Conservation (phyloP, 768 basidiomycete species). For the Naganishia kalamii region DNA sequence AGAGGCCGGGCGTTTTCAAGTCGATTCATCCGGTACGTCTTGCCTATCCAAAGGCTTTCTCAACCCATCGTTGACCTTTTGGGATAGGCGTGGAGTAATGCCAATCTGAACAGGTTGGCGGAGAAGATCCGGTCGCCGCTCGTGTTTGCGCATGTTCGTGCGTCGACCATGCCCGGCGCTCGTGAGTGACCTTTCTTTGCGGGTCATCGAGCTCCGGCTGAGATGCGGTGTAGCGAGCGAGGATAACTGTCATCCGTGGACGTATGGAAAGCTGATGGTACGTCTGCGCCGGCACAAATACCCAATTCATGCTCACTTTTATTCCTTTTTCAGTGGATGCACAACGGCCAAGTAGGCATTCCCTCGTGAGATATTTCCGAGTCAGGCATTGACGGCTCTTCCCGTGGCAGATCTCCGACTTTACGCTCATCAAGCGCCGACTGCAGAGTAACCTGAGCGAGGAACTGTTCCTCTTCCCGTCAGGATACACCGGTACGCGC, state of each 20-base stretch:
- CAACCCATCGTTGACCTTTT: not conserved
- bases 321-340: conserved; percentile 69
- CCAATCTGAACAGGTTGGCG: conserved; percentile 83
- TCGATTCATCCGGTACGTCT: conserved; percentile 76
- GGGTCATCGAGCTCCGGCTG: not conserved
- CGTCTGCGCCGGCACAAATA: conserved; percentile 27
- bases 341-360: conserved; percentile 64
- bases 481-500: conserved; percentile 78
- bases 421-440: conserved; percentile 68
- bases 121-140: conserved; percentile 95
- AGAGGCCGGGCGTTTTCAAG: conserved; percentile 82
- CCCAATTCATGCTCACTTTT: not conserved
- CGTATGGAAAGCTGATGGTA: conserved; percentile 86
- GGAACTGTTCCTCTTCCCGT: conserved; percentile 74
- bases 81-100: conserved; percentile 86
- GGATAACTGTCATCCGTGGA: conserved; percentile 70
- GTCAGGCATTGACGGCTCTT: not conserved
- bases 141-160: conserved; percentile 91
- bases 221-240: conserved; percentile 36
- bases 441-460: conserved; percentile 73
- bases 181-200: conserved; percentile 31
- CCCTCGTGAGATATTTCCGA: not conserved
- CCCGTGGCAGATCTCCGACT: conserved; percentile 60
- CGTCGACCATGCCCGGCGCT: conserved; percentile 59
- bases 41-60: not conserved